Evolutionary conservation across 345 rosid genomes (phyloP).

Genomic region (Physaria fendleri): DNA sequence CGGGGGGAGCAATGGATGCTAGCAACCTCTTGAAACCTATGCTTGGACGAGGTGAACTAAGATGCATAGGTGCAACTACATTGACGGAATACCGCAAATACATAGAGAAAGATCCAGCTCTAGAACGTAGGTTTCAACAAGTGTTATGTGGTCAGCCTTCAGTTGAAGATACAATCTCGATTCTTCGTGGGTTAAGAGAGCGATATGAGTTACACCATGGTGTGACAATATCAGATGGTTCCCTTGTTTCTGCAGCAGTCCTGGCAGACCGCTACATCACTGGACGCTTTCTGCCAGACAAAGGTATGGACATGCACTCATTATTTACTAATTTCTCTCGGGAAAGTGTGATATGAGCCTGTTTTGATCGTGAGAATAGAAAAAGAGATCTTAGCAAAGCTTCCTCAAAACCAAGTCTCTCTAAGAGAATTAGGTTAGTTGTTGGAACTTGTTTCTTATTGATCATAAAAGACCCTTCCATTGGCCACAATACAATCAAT

Average conservation of each 20-base stretch:
- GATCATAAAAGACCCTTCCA: no score
- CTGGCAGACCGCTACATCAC: conserved; percentile 86
- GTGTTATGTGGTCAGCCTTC: conserved; percentile 88
- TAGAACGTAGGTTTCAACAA: conserved; percentile 93
- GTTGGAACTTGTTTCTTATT: no score
- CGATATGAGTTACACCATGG: conserved; percentile 91
- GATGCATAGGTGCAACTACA: conserved; percentile 93
- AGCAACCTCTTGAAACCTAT: conserved; percentile 90
- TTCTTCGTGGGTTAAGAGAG: conserved; percentile 84
- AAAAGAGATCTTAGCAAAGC: no score
- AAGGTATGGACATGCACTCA: conserved; percentile 46
- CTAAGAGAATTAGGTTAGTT: no score
- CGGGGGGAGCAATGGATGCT: conserved; percentile 87
- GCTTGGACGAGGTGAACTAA: conserved; percentile 89
- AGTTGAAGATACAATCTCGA: conserved; percentile 89
- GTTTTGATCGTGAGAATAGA: no score
- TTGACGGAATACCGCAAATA: conserved; percentile 83
- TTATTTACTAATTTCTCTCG: background rate
- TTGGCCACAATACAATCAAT: no score
- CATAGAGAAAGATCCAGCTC: conserved; percentile 87
- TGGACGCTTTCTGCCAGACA: conserved; percentile 86
- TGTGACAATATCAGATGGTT: conserved; percentile 81
- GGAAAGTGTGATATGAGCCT: no score
- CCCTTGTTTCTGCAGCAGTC: conserved; percentile 87
- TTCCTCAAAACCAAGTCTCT: no score